Evolutionary conservation across 768 basidiomycete genomes (phyloP).

Genomic region (Suillus hirtellus): DNA sequence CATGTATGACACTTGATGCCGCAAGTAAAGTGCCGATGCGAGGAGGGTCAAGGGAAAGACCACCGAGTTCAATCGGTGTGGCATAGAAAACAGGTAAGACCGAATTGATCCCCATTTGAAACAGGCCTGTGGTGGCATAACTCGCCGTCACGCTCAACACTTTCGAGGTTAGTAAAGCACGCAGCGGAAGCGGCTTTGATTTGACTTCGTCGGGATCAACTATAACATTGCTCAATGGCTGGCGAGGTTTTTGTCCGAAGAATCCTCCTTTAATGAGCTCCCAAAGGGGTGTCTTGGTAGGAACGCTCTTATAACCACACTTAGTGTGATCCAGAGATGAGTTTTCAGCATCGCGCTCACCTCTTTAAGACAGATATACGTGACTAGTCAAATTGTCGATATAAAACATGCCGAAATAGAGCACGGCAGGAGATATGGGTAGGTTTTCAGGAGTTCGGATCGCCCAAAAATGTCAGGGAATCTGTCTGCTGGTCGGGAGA

Average conservation of each 20-base stretch:
- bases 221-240: neutral
- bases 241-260: neutral
- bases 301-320: neutral
- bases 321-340: neutral
- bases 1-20: slow-evolving; percentile 25
- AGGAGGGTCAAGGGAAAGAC: slow-evolving; percentile 26
- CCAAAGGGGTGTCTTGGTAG: neutral
- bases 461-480: slow-evolving; percentile 62
- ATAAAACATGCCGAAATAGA: slow-evolving; percentile 59
- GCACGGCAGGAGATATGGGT: slow-evolving; percentile 76
- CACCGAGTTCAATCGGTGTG: slow-evolving; percentile 32
- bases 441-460: slow-evolving; percentile 54
- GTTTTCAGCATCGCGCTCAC: slow-evolving; percentile 21
- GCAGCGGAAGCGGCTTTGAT: slow-evolving; percentile 42
- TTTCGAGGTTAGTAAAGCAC: slow-evolving; percentile 48
- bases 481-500: slow-evolving; percentile 64
- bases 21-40: slow-evolving; percentile 32
- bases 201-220: neutral
- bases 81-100: slow-evolving; percentile 35
- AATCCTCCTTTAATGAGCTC: neutral
- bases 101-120: slow-evolving; percentile 64
- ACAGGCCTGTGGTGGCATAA: slow-evolving; percentile 59
- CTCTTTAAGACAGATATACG: slow-evolving; percentile 57
- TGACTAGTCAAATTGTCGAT: slow-evolving; percentile 47
- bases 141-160: slow-evolving; percentile 61